phyloP scores from a whole-genome alignment of 2,329 filamentous ascomycete genomes.

The Xylaria sp. region DNA sequence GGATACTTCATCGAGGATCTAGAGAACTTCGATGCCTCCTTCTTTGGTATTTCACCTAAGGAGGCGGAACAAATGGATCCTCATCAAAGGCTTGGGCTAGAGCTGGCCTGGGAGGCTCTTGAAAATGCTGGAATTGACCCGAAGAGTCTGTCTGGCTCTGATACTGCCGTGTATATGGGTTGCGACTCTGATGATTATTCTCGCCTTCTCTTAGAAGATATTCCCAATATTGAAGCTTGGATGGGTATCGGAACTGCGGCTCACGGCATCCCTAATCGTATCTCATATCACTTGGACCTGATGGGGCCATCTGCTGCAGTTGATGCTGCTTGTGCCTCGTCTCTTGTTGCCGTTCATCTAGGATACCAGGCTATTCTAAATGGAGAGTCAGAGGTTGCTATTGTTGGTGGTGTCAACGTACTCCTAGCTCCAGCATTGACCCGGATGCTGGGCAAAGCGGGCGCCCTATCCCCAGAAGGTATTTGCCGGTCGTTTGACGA shows the following conservation, averaged over 20 bases:
- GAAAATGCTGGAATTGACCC: slow-evolving; percentile 52
- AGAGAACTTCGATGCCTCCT: slow-evolving; percentile 31
- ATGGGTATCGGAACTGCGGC: slow-evolving; percentile 54
- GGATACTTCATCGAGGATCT: slow-evolving; percentile 33
- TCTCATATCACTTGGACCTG: slow-evolving; percentile 16
- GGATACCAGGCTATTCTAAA: slow-evolving; percentile 11
- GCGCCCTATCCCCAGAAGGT: slow-evolving; percentile 16
- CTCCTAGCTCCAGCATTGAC: slow-evolving; percentile 20
- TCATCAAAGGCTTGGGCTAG: slow-evolving; percentile 31
- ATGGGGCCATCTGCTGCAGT: slow-evolving; percentile 21
- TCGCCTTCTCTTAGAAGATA: slow-evolving; percentile 51
- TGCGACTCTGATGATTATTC: slow-evolving; percentile 52
- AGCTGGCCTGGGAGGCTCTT: slow-evolving; percentile 35
- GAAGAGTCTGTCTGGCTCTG: slow-evolving; percentile 50
- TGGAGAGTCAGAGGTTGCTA: slow-evolving; percentile 12
- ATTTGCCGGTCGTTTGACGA: slow-evolving; percentile 22
- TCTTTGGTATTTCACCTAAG: slow-evolving; percentile 33
- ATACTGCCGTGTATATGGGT: slow-evolving; percentile 49
- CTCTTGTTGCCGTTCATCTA: slow-evolving; percentile 15
- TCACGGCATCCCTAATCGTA: slow-evolving; percentile 50
- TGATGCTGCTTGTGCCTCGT: slow-evolving; percentile 21
- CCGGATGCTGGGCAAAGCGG: slow-evolving; percentile 15
- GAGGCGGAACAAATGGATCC: slow-evolving; percentile 38
- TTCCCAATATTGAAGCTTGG: slow-evolving; percentile 52
- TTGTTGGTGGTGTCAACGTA: slow-evolving; percentile 22